Conservation (phyloP, 2,329 filamentous ascomycete genomes). For the Tolypocladium pustulatum region DNA sequence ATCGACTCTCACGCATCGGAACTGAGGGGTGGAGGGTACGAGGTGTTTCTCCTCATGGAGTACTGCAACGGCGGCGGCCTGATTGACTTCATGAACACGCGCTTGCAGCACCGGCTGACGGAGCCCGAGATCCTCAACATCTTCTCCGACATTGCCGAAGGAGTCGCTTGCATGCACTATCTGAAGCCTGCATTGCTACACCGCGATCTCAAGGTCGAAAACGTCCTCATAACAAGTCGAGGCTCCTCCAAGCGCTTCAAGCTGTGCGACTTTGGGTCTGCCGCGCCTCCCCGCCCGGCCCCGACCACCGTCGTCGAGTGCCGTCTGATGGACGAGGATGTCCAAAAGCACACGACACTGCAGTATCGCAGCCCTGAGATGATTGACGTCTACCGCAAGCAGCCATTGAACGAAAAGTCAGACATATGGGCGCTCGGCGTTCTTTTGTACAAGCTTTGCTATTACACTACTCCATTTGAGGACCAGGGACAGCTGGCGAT, state of each 20-base stretch:
- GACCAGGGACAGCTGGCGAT: slow-evolving; percentile 97
- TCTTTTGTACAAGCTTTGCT: slow-evolving; percentile 93
- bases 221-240: slow-evolving; percentile 74
- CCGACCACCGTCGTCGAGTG: slow-evolving; percentile 83
- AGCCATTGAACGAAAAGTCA: slow-evolving; percentile 95
- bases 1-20: slow-evolving; percentile 97
- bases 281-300: slow-evolving; percentile 72
- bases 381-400: slow-evolving; percentile 95
- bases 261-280: slow-evolving; percentile 94
- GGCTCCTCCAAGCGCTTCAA: slow-evolving; percentile 72
- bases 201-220: slow-evolving; percentile 94
- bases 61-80: slow-evolving; percentile 89
- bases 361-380: slow-evolving; percentile 98
- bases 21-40: slow-evolving; percentile 83
- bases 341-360: slow-evolving; percentile 92
- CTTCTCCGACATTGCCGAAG: slow-evolving; percentile 91
- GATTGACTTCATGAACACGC: slow-evolving; percentile 99
- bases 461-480: slow-evolving; percentile 98
- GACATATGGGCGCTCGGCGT: slow-evolving; percentile 98
- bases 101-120: slow-evolving; percentile 88
- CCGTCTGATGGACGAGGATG: slow-evolving; percentile 87
- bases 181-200: slow-evolving; percentile 88
- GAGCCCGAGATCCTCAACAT: slow-evolving; percentile 97
- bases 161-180: slow-evolving; percentile 98
- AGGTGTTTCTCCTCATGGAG: slow-evolving; percentile 98